Evolutionary conservation across 192 early-diverging fungal species (phyloP).

Genomic region (Coemansia erecta): DNA sequence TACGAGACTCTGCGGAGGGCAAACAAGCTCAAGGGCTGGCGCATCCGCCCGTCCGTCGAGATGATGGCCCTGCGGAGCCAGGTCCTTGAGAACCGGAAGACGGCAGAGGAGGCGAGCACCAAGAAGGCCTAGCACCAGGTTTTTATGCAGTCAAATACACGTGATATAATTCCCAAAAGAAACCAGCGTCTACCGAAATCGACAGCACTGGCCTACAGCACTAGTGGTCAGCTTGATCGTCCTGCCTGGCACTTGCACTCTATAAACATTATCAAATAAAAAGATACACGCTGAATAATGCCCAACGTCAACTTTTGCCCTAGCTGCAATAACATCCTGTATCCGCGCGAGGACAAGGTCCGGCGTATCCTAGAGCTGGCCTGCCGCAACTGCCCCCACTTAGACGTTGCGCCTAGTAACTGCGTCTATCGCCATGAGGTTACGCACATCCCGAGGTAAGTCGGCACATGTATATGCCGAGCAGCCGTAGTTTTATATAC

Average conservation of each 20-base stretch:
- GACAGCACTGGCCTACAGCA: no score
- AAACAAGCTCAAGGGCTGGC: slow-evolving; percentile 51
- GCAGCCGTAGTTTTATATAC: background rate
- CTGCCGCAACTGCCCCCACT: slow-evolving; percentile 74
- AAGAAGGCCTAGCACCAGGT: background rate
- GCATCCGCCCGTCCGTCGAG: slow-evolving; percentile 25
- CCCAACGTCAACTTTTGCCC: slow-evolving; percentile 46
- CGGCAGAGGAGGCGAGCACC: background rate
- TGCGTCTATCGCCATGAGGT: slow-evolving; percentile 79
- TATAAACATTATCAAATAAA: background rate
- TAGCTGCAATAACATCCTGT: slow-evolving; percentile 75
- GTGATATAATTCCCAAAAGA: slow-evolving; percentile 10
- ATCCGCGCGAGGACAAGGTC: slow-evolving; percentile 69
- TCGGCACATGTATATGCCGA: background rate
- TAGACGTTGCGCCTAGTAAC: slow-evolving; percentile 67
- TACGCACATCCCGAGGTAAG: slow-evolving; percentile 53
- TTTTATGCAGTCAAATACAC: background rate
- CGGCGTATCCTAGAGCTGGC: slow-evolving; percentile 62
- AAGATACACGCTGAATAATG: slow-evolving; percentile 16
- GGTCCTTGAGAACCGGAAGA: slow-evolving; percentile 10
- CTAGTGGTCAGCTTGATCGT: no score
- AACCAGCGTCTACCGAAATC: background rate
- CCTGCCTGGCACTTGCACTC: no score
- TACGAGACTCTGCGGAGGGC: slow-evolving; percentile 25
- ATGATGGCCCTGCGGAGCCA: slow-evolving; percentile 17